These are phyloP conservation scores for Zygoascus meyerae DNA, from an alignment of 1,139 yeast genomes.

Conservation along the genomic window DNA sequence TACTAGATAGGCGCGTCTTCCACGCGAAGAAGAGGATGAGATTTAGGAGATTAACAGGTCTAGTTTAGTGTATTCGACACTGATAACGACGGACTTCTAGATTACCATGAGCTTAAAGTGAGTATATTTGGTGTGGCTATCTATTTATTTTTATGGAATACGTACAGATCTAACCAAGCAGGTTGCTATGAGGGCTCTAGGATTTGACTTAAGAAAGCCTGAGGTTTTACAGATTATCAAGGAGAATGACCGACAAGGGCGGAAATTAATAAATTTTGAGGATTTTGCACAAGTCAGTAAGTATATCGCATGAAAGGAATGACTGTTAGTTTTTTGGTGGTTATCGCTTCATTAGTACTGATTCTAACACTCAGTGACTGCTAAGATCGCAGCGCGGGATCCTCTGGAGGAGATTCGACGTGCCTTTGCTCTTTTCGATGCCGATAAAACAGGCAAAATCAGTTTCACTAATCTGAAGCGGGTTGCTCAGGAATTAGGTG, in stretches of 20 bases:
- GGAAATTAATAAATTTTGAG: slow-evolving; percentile 68
- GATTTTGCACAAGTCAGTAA: slow-evolving; percentile 69
- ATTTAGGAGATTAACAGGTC: background rate
- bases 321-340: no score
- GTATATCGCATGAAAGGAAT: slow-evolving; percentile 32
- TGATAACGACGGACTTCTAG: slow-evolving; percentile 85
- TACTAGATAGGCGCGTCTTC: background rate
- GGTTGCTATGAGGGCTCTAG: slow-evolving; percentile 89
- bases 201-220: slow-evolving; percentile 76
- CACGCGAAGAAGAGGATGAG: background rate
- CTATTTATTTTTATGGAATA: background rate
- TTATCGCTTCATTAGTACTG: background rate
- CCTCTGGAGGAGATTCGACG: slow-evolving; percentile 89
- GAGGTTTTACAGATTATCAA: slow-evolving; percentile 77
- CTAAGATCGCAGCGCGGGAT: slow-evolving; percentile 73
- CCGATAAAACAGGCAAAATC: slow-evolving; percentile 82
- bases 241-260: slow-evolving; percentile 74
- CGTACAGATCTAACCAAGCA: slow-evolving; percentile 6
- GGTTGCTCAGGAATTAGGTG: slow-evolving; percentile 91
- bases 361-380: slow-evolving; percentile 48
- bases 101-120: slow-evolving; percentile 81
- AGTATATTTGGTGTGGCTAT: slow-evolving; percentile 6
- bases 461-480: slow-evolving; percentile 71
- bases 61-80: slow-evolving; percentile 80
- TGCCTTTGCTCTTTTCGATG: slow-evolving; percentile 88